A percentile compares a stretch with the other conserved stretches of the same genome.
phyloP scores from a whole-genome alignment of 495 filamentous ascomycete species.

The Achaetomiella virescens region DNA sequence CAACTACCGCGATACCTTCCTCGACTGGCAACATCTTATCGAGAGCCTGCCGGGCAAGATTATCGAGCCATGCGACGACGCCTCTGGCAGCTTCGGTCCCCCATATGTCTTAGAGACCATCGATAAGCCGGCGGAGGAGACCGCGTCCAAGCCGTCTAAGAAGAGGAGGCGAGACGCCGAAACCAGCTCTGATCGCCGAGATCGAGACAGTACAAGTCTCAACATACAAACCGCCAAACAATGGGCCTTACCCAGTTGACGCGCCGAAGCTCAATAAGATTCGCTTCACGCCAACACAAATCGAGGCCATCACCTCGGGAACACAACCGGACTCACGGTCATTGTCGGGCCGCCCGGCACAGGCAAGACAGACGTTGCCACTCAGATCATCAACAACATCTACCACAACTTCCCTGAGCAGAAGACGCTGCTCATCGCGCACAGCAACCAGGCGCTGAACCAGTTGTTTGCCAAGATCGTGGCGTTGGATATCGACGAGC shows the following conservation, averaged over 20 bases:
- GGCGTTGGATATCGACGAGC: conserved; percentile 88
- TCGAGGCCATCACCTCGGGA: conserved; percentile 88
- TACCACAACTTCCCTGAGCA: conserved; percentile 96
- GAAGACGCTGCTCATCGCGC: conserved; percentile 86
- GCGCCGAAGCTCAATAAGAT: conserved; percentile 75
- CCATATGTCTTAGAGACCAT: conserved; percentile 74
- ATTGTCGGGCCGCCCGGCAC: conserved; percentile 95
- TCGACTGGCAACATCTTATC: conserved; percentile 91
- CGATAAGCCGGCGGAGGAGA: conserved; percentile 41
- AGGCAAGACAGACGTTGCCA: conserved; percentile 96
- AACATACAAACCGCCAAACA: conserved; percentile 86
- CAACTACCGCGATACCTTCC: conserved; percentile 89
- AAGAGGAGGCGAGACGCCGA: conserved; percentile 76
- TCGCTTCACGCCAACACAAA: conserved; percentile 84
- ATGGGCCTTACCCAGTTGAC: conserved; percentile 86
- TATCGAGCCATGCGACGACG: conserved; percentile 67
- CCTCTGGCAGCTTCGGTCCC: conserved; percentile 68
- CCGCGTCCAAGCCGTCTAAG: conserved; percentile 53
- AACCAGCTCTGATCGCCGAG: conserved; percentile 50
- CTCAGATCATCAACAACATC: conserved; percentile 97
- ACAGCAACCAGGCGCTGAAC: conserved; percentile 96
- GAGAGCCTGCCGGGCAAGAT: conserved; percentile 80
- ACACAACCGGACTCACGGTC: conserved; percentile 92
- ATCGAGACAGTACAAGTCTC: conserved; percentile 71
- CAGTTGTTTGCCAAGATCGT: conserved; percentile 99